A percentile compares a stretch with the other conserved stretches of the same genome.
Evolutionary conservation across 192 early-diverging fungal species (phyloP).

Genomic region (Phlyctochytrium arcticum): DNA sequence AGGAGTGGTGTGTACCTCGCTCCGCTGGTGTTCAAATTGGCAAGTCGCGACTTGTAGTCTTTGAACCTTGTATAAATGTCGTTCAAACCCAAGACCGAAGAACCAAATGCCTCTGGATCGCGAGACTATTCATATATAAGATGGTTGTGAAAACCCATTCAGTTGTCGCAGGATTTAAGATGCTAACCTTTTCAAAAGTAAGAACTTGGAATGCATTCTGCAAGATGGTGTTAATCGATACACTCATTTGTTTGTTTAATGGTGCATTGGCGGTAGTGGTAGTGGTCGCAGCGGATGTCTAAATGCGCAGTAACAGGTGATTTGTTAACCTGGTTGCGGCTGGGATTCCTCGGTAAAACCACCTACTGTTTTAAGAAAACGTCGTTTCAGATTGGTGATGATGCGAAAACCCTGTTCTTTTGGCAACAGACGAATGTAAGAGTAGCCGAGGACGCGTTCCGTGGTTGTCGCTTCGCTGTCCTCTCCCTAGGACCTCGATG

Average conservation of each 20-base stretch:
- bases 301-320: neutral
- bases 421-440: constrained; percentile 76
- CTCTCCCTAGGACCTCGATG: no score
- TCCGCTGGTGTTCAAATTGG: neutral
- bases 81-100: constrained; percentile 37
- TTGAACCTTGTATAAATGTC: constrained; percentile 39
- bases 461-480: neutral
- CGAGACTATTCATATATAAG: no score
- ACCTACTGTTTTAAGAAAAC: constrained; percentile 16
- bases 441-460: constrained; percentile 39
- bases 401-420: constrained; percentile 72
- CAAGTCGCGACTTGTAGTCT: constrained; percentile 13
- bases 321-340: neutral
- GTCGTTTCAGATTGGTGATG: constrained; percentile 68
- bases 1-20: no score
- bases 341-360: no score
- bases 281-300: neutral
- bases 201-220: constrained; percentile 55
- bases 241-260: neutral
- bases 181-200: constrained; percentile 48
- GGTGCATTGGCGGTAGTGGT: no score
- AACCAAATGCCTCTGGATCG: constrained; percentile 1
- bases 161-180: no score
- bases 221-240: constrained; percentile 46
- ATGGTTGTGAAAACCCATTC: no score